phyloP scores from a whole-genome alignment of 495 filamentous ascomycete genomes.

The Paragyromitra xinjiangensis region DNA sequence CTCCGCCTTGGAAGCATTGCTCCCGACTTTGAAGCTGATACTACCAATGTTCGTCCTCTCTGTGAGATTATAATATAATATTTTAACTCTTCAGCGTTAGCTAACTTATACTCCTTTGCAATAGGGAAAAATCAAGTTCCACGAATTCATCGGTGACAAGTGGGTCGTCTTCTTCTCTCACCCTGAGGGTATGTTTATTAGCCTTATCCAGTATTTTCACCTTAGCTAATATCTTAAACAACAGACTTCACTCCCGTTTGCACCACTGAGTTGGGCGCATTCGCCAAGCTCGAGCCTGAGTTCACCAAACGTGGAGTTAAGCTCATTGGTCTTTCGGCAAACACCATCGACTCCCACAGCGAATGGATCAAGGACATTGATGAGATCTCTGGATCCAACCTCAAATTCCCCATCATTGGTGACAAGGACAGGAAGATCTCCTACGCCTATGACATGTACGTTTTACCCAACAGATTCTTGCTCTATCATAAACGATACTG shows the following conservation, averaged over 20 bases:
- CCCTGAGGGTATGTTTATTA: conserved; percentile 71
- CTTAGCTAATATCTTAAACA: conserved; percentile 20
- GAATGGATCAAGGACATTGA: conserved; percentile 96
- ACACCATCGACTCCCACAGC: conserved; percentile 72
- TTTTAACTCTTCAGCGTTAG: background rate
- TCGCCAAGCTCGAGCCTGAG: conserved; percentile 95
- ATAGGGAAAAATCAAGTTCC: conserved; percentile 88
- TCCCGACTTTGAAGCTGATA: conserved; percentile 93
- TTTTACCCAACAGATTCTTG: conserved; percentile 1
- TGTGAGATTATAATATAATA: background rate
- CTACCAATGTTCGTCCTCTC: conserved; percentile 66
- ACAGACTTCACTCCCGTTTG: conserved; percentile 89
- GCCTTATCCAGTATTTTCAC: conserved; percentile 4
- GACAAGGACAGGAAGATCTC: conserved; percentile 96
- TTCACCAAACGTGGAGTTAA: conserved; percentile 93
- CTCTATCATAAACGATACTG: background rate
- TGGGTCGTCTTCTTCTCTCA: conserved; percentile 98
- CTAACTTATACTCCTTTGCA: conserved; percentile 7
- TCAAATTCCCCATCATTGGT: conserved; percentile 95
- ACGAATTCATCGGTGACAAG: conserved; percentile 91
- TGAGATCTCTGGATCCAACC: conserved; percentile 81
- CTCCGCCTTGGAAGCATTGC: conserved; percentile 90
- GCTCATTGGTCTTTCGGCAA: conserved; percentile 92
- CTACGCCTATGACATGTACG: conserved; percentile 92
- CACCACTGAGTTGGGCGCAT: conserved; percentile 98